Evolutionary conservation across 1,284 basidiomycete species (phyloP).

Genomic region (Microbotryomycetes sp.): DNA sequence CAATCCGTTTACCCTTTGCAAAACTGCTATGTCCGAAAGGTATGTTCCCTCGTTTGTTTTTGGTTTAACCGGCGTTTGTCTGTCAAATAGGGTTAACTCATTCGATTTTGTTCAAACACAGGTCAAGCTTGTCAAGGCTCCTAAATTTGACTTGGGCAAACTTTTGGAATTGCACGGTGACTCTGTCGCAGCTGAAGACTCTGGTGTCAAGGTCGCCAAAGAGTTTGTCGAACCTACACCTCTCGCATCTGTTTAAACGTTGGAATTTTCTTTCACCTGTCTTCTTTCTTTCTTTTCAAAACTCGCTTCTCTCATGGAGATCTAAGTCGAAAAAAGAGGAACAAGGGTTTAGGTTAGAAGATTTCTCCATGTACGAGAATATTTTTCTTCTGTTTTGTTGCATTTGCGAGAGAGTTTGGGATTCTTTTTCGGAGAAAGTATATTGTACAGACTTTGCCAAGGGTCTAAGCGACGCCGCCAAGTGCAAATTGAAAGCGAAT

Average conservation of each 20-base stretch:
- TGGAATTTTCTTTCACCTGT: neutral
- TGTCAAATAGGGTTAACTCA: slow-evolving; percentile 93
- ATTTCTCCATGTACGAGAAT: too few relatives aligned
- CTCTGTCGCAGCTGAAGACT: slow-evolving; percentile 45
- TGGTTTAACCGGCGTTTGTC: slow-evolving; percentile 67
- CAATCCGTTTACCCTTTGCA: slow-evolving; percentile 95
- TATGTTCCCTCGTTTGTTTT: slow-evolving; percentile 10
- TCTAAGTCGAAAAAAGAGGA: too few relatives aligned
- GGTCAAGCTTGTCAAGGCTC: slow-evolving; percentile 78
- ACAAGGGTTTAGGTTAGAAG: too few relatives aligned
- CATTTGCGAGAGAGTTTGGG: too few relatives aligned
- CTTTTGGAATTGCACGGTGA: slow-evolving; percentile 94
- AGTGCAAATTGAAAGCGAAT: too few relatives aligned
- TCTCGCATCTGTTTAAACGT: slow-evolving; percentile 13
- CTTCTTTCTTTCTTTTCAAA: neutral
- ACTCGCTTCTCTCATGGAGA: too few relatives aligned
- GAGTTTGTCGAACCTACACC: slow-evolving; percentile 23
- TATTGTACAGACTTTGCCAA: too few relatives aligned
- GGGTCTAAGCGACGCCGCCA: too few relatives aligned
- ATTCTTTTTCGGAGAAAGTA: too few relatives aligned
- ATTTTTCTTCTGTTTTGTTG: too few relatives aligned
- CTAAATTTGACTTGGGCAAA: slow-evolving; percentile 92
- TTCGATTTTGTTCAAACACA: slow-evolving; percentile 46
- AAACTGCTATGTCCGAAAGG: slow-evolving; percentile 98
- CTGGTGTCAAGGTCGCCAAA: slow-evolving; percentile 34